These are phyloP conservation scores for Wickerhamiella alocasiicola DNA, from an alignment of 805 yeast species.

Conservation along the genomic window DNA sequence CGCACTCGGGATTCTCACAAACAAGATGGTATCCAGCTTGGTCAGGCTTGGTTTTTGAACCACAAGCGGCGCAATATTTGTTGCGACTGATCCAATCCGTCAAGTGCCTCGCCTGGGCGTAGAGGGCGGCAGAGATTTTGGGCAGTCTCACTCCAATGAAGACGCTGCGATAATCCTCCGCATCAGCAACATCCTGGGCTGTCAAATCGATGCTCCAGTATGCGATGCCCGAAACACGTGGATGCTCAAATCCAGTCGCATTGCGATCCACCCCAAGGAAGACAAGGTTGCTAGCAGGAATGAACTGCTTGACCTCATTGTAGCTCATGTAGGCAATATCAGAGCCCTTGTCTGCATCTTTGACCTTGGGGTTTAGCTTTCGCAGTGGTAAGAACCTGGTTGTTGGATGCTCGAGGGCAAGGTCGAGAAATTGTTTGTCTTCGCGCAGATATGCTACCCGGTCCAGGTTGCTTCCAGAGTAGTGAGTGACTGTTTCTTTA, in stretches of 20 bases:
- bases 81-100: conserved; percentile 73
- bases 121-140: conserved; percentile 40
- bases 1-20: conserved; percentile 25
- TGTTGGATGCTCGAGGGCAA: conserved; percentile 34
- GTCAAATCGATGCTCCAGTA: conserved; percentile 5
- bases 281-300: background rate
- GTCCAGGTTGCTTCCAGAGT: conserved; percentile 44
- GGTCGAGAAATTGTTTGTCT: conserved; percentile 38
- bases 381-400: conserved; percentile 39
- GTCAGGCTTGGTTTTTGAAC: conserved; percentile 32
- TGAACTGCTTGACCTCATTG: background rate
- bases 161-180: conserved; percentile 4
- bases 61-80: conserved; percentile 80
- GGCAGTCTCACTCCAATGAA: conserved; percentile 12
- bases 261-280: conserved; percentile 6
- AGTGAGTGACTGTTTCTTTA: conserved; percentile 25
- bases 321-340: background rate
- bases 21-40: conserved; percentile 32
- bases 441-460: conserved; percentile 53
- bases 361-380: conserved; percentile 22
- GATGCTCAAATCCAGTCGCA: conserved; percentile 2
- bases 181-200: conserved; percentile 18
- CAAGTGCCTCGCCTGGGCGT: conserved; percentile 72
- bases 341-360: background rate
- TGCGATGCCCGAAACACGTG: conserved; percentile 6